Base-by-base conservation (phyloP, 768 basidiomycete species). In the Mycena kentingensis region DNA sequence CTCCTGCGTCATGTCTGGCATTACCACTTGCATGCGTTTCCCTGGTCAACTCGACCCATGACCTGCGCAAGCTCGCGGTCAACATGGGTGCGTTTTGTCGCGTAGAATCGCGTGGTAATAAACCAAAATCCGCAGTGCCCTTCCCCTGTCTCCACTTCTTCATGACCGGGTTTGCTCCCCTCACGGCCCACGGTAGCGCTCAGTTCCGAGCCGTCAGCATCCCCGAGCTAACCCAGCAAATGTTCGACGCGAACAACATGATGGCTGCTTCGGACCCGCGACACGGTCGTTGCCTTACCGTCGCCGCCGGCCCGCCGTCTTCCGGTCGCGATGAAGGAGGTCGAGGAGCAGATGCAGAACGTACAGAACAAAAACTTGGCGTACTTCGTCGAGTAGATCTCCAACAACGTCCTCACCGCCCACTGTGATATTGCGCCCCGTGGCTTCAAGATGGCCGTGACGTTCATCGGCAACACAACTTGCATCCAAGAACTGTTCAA, bases 241-340 rank as follows among this genome's bases (percentile, higher is more conserved):
- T 98, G 95, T 99, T 98, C 71, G 96, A 98, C 64, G 92, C 93
- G 39, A 98, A 97, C 84, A 98, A 97, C 87, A 94, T 95, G 93
- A 96, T 97, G n/a, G n/a, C n/a, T n/a, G n/a, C n/a, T n/a, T n/a
- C n/a, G n/a, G n/a, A n/a, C n/a, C n/a, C n/a, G n/a, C 80, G 94
- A 67, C 90, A 97, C 62, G 97, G 97, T 58, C 90, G 94, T 63
- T 99, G 98, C 78, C 87, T 99, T 55, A 99, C 97, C 32, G 96
- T 96, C 59, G 93, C 93, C 25, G 93, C 94, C 58, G n/a, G 86
- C 94, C 63, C 98, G 96, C 93, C 93, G 97, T 73, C 97, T 97
- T 62, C 95, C 95, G 73, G 94, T 98, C 49, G 91, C 94, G n/a
- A 98, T 98, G 94, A 96, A 96, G 75, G 97, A 99, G 69, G 93